These are phyloP conservation scores for Fusarium scirpi DNA, from an alignment of 2,329 filamentous ascomycete species.

Conservation along the genomic window DNA sequence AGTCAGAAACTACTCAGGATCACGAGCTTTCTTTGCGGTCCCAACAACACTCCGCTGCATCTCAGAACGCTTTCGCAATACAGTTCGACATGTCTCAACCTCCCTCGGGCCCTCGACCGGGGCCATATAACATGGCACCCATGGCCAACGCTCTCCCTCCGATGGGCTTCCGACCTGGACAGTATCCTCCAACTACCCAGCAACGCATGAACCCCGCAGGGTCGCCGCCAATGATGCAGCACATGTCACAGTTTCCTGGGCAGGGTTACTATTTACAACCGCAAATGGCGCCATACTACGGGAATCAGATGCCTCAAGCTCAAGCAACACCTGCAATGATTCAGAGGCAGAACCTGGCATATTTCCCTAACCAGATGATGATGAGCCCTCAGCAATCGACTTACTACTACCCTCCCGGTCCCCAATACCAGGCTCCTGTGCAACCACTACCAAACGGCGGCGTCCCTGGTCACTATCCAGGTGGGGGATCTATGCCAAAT, in stretches of 20 bases:
- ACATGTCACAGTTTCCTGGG: conserved; percentile 56
- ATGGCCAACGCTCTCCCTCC: conserved; percentile 61
- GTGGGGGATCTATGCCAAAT: conserved; percentile 37
- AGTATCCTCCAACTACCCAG: conserved; percentile 53
- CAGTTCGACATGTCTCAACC: conserved; percentile 58
- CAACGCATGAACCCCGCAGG: conserved; percentile 52
- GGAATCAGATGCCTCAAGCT: conserved; percentile 55
- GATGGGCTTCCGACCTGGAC: conserved; percentile 54
- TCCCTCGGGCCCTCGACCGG: conserved; percentile 40
- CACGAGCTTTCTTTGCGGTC: conserved; percentile 36
- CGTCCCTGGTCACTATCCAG: conserved; percentile 53
- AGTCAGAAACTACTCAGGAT: conserved; percentile 36
- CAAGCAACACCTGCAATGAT: conserved; percentile 52
- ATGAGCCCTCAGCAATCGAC: conserved; percentile 57
- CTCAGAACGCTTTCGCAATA: conserved; percentile 56
- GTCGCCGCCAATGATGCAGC: conserved; percentile 55
- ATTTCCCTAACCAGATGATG: conserved; percentile 59
- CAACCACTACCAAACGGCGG: conserved; percentile 50
- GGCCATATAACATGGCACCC: conserved; percentile 61
- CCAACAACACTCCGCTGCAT: conserved; percentile 47
- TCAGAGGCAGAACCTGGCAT: conserved; percentile 56
- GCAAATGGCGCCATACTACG: conserved; percentile 60
- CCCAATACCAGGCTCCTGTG: conserved; percentile 54
- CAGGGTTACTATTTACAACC: conserved; percentile 63
- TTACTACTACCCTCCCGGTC: conserved; percentile 60